These are phyloP conservation scores for Primulina tabacum DNA, from an alignment of 257 asterid genomes.

Conservation along the genomic window DNA sequence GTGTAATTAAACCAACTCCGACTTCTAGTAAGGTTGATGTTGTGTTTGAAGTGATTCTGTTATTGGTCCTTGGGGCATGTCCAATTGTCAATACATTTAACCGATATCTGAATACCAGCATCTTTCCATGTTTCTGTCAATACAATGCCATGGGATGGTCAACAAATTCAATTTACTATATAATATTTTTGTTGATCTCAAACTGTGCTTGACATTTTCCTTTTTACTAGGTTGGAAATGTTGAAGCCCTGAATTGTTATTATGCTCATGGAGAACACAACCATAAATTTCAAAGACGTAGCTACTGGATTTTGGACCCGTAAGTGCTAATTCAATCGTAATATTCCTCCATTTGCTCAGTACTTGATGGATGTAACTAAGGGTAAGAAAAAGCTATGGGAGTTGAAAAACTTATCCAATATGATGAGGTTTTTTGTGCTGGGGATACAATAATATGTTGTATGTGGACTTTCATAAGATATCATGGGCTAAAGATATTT, in stretches of 20 bases:
- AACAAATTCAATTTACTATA: constrained; percentile 12
- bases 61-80: constrained; percentile 20
- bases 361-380: constrained; percentile 7
- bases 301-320: constrained; percentile 97
- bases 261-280: constrained; percentile 91
- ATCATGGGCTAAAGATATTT: constrained; percentile 3
- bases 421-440: constrained; percentile 4
- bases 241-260: constrained; percentile 88
- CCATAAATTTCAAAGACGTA: constrained; percentile 82
- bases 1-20: neutral
- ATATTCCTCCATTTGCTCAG: constrained; percentile 15
- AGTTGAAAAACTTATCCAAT: neutral
- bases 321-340: constrained; percentile 41
- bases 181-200: constrained; percentile 19
- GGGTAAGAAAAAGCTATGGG: neutral
- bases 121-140: neutral
- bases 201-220: constrained; percentile 27
- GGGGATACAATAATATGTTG: neutral
- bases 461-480: neutral
- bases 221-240: constrained; percentile 77
- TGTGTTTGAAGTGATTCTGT: constrained; percentile 15
- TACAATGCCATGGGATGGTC: neutral
- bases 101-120: constrained; percentile 17
- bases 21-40: neutral
- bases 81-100: neutral